Conservation (phyloP, 2,329 filamentous ascomycete species). For the Trichophyton mentagrophytes region DNA sequence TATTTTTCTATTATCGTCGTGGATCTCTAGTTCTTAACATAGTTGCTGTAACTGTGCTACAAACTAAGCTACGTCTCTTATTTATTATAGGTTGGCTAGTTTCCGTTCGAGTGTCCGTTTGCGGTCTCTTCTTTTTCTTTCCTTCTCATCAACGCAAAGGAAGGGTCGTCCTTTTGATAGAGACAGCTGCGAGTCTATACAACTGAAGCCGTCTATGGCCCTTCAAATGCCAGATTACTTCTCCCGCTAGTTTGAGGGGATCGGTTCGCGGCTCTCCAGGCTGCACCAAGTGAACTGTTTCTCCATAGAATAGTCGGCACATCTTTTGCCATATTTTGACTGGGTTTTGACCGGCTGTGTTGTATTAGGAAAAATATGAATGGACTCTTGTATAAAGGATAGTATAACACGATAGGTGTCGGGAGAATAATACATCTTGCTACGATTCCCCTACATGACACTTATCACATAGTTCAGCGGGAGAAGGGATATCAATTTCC, state of each 20-base stretch:
- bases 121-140: background rate
- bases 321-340: constrained; percentile 10
- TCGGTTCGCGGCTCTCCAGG: constrained; percentile 22
- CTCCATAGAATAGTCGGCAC: constrained; percentile 37
- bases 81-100: too few species aligned
- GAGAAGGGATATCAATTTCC: background rate
- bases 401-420: background rate
- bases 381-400: background rate
- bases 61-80: too few species aligned
- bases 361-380: background rate
- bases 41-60: too few species aligned
- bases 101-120: too few species aligned
- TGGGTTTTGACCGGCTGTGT: background rate
- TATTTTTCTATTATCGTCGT: too few species aligned
- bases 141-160: constrained; percentile 1
- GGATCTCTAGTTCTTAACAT: too few species aligned
- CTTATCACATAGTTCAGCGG: background rate
- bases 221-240: constrained; percentile 27
- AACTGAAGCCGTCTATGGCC: constrained; percentile 5
- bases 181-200: background rate
- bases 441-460: background rate
- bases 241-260: constrained; percentile 37
- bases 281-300: constrained; percentile 23
- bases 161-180: background rate
- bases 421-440: background rate